phyloP scores from a whole-genome alignment of 352 stramenopile genomes.

The Globisporangium paddicum region DNA sequence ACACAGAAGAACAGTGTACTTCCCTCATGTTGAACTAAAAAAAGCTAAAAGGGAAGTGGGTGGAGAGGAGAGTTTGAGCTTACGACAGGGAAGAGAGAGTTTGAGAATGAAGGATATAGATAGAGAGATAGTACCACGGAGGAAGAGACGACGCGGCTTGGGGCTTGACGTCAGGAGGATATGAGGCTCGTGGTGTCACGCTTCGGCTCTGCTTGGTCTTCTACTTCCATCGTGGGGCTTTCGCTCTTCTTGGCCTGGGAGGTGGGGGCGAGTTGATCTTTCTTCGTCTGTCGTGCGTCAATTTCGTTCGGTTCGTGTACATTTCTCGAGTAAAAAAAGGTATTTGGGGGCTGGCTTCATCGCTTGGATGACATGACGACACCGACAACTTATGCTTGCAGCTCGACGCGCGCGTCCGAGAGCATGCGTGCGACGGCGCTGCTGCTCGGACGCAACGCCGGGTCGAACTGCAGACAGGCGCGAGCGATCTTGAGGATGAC shows the following conservation, averaged over 20 bases:
- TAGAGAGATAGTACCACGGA: not conserved
- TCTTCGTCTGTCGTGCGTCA: conserved; percentile 6
- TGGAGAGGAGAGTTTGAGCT: not conserved
- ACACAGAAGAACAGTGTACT: conserved; percentile 8
- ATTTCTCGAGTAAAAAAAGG: conserved; percentile 4
- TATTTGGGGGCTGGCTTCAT: not conserved
- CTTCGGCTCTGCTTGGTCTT: too few species aligned
- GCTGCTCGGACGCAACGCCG: conserved; percentile 68
- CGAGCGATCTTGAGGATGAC: conserved; percentile 72
- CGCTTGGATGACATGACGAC: not conserved
- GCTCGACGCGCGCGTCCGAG: conserved; percentile 55
- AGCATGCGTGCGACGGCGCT: conserved; percentile 76
- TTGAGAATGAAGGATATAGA: not conserved
- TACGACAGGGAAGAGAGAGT: not conserved
- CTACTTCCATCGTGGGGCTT: too few species aligned
- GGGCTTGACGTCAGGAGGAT: too few species aligned
- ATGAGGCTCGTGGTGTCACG: not conserved
- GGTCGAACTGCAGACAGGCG: conserved; percentile 83
- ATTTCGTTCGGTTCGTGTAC: conserved; percentile 6
- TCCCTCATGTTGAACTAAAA: conserved; percentile 7
- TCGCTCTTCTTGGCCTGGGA: not conserved
- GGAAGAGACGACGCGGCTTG: not conserved
- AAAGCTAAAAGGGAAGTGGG: conserved; percentile 6
- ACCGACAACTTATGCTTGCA: conserved; percentile 24
- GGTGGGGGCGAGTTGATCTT: not conserved